phyloP scores from a whole-genome alignment of 805 yeast species.

The Teunomyces tritomae region DNA sequence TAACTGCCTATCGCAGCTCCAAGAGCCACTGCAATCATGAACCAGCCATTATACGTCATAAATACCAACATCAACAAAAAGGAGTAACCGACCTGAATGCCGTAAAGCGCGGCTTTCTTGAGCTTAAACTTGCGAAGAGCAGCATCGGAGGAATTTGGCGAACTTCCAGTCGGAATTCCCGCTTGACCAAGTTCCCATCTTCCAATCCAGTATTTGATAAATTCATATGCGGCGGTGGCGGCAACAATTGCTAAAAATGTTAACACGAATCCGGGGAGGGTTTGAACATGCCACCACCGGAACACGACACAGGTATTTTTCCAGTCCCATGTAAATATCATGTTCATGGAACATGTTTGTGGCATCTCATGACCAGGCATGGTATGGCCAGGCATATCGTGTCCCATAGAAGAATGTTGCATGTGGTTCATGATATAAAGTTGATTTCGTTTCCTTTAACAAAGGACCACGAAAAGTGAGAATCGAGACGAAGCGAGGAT shows the following conservation, averaged over 20 bases:
- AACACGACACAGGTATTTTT: conserved; percentile 70
- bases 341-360: conserved; percentile 56
- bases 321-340: conserved; percentile 81
- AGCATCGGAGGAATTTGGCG: conserved; percentile 5
- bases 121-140: conserved; percentile 17
- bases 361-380: conserved; percentile 23
- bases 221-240: conserved; percentile 62
- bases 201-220: conserved; percentile 30
- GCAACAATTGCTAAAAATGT: conserved; percentile 49
- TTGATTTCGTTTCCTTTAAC: too few species aligned
- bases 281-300: conserved; percentile 75
- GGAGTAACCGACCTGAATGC: conserved; percentile 65
- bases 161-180: conserved; percentile 6
- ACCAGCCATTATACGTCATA: conserved; percentile 87
- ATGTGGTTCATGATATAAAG: conserved; percentile 8
- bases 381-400: conserved; percentile 13
- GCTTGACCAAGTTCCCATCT: conserved; percentile 25
- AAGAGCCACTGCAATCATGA: conserved; percentile 66
- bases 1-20: conserved; percentile 75
- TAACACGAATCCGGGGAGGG: conserved; percentile 47
- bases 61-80: conserved; percentile 75
- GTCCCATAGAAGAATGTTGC: background rate
- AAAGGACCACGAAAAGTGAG: too few species aligned
- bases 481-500: too few species aligned
- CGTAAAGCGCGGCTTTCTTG: conserved; percentile 49